phyloP scores from a whole-genome alignment of 2,329 filamentous ascomycete genomes.

The Pyrenophora graminea region DNA sequence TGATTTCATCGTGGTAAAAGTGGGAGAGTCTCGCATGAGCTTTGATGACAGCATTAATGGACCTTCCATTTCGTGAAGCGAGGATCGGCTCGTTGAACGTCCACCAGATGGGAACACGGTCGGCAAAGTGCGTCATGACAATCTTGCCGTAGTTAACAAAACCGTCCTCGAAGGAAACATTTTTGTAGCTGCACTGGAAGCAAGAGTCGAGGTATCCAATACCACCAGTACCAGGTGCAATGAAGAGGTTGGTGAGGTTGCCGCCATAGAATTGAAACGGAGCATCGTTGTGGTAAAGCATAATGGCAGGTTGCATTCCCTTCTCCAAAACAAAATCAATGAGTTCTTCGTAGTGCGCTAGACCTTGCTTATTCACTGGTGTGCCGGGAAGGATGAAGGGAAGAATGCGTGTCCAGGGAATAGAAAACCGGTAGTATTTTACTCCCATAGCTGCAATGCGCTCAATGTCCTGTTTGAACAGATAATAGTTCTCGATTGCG shows the following conservation, averaged over 20 bases:
- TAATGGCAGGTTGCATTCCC: slow-evolving; percentile 56
- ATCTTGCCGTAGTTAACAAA: slow-evolving; percentile 61
- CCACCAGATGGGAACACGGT: slow-evolving; percentile 58
- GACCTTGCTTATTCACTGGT: slow-evolving; percentile 57
- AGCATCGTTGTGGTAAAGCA: slow-evolving; percentile 57
- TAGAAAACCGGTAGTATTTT: slow-evolving; percentile 58
- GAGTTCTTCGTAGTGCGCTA: slow-evolving; percentile 60
- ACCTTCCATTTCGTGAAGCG: slow-evolving; percentile 50
- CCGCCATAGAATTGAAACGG: slow-evolving; percentile 50
- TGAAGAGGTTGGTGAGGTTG: slow-evolving; percentile 33
- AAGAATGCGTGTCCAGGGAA: slow-evolving; percentile 58
- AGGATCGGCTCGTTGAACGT: slow-evolving; percentile 60
- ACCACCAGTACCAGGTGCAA: slow-evolving; percentile 33
- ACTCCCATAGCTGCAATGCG: slow-evolving; percentile 58
- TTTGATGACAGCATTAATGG: slow-evolving; percentile 40
- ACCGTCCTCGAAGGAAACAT: slow-evolving; percentile 55
- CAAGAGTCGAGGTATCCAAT: slow-evolving; percentile 37
- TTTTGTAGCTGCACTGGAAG: slow-evolving; percentile 47
- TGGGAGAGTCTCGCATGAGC: slow-evolving; percentile 56
- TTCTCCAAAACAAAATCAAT: slow-evolving; percentile 56
- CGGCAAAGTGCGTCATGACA: slow-evolving; percentile 56
- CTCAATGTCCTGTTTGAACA: slow-evolving; percentile 62
- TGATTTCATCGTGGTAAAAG: slow-evolving; percentile 60
- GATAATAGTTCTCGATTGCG: slow-evolving; percentile 59
- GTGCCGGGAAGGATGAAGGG: slow-evolving; percentile 57